These are phyloP conservation scores for Ammopiptanthus mongolicus DNA, from an alignment of 306 rosid genomes.

Conservation along the genomic window DNA sequence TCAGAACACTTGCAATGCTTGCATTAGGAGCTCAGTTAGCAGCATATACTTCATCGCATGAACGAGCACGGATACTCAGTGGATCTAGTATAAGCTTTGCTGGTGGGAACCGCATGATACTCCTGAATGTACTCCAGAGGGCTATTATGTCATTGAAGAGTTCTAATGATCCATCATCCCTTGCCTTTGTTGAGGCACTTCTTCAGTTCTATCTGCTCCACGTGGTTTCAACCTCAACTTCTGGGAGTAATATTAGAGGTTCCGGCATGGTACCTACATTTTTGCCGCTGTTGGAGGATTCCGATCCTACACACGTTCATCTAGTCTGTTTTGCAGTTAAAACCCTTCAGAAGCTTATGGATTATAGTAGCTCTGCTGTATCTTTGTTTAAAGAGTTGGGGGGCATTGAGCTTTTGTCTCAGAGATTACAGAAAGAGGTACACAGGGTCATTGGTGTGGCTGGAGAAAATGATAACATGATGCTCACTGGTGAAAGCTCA, in stretches of 20 bases:
- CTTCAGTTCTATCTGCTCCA: conserved; percentile 97
- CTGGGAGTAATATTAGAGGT: conserved; percentile 88
- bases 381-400: conserved; percentile 94
- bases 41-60: conserved; percentile 94
- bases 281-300: conserved; percentile 89
- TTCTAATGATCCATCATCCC: conserved; percentile 86
- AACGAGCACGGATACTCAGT: conserved; percentile 87
- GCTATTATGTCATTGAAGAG: conserved; percentile 78
- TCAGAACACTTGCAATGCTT: conserved; percentile 96
- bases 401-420: conserved; percentile 87
- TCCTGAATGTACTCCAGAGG: conserved; percentile 93
- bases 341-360: conserved; percentile 99
- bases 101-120: conserved; percentile 96
- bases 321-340: conserved; percentile 92
- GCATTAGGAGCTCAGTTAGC: conserved; percentile 99
- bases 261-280: conserved; percentile 99
- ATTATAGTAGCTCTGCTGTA: conserved; percentile 93
- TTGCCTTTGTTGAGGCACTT: conserved; percentile 96
- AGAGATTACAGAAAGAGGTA: conserved; percentile 84
- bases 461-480: conserved; percentile 41
- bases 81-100: conserved; percentile 90
- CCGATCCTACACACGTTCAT: conserved; percentile 83
- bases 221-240: conserved; percentile 86
- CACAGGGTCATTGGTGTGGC: conserved; percentile 67
- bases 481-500: conserved; percentile 70